Percentiles rank a stretch among this genome's conserved stretches.
phyloP scores from a whole-genome alignment of 345 rosid genomes.

The Capsella bursapastoris region DNA sequence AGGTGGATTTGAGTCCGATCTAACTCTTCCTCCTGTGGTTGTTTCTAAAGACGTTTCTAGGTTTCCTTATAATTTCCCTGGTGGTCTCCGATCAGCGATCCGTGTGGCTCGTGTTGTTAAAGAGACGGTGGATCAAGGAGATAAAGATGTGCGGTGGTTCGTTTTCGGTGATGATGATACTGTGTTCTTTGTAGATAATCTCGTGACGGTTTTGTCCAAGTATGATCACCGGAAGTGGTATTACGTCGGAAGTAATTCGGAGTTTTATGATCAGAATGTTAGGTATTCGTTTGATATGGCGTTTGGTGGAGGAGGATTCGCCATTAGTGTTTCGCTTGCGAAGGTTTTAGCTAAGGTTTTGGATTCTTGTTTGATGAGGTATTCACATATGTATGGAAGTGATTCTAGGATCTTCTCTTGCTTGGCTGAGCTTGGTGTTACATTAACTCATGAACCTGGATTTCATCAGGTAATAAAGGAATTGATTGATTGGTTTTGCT shows the following conservation, averaged over 20 bases:
- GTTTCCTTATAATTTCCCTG: slow-evolving; percentile 72
- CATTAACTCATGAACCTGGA: slow-evolving; percentile 83
- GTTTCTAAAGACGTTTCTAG: slow-evolving; percentile 67
- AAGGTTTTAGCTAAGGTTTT: slow-evolving; percentile 64
- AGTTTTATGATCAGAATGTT: slow-evolving; percentile 76
- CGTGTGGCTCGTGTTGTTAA: slow-evolving; percentile 87
- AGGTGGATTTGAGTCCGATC: slow-evolving; percentile 43
- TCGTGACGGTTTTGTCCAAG: slow-evolving; percentile 71
- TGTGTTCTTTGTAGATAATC: slow-evolving; percentile 78
- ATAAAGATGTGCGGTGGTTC: slow-evolving; percentile 76
- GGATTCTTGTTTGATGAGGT: slow-evolving; percentile 81
- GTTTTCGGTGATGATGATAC: slow-evolving; percentile 97
- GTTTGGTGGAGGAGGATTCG: slow-evolving; percentile 94
- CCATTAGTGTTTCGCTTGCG: slow-evolving; percentile 68
- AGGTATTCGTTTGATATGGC: slow-evolving; percentile 91
- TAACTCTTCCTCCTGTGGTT: slow-evolving; percentile 56
- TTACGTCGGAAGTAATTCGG: slow-evolving; percentile 84
- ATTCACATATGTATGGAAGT: slow-evolving; percentile 83
- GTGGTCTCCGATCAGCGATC: slow-evolving; percentile 80
- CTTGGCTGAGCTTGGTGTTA: slow-evolving; percentile 84
- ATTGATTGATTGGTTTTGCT: not conserved
- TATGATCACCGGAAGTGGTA: slow-evolving; percentile 78
- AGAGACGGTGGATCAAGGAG: slow-evolving; percentile 70
- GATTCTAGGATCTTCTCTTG: slow-evolving; percentile 86
- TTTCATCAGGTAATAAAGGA: slow-evolving; percentile 83